A percentile compares a stretch with the other conserved stretches of the same genome.
Evolutionary conservation across 1,139 yeast species (phyloP).

Genomic region (Suhomyces terraborum): DNA sequence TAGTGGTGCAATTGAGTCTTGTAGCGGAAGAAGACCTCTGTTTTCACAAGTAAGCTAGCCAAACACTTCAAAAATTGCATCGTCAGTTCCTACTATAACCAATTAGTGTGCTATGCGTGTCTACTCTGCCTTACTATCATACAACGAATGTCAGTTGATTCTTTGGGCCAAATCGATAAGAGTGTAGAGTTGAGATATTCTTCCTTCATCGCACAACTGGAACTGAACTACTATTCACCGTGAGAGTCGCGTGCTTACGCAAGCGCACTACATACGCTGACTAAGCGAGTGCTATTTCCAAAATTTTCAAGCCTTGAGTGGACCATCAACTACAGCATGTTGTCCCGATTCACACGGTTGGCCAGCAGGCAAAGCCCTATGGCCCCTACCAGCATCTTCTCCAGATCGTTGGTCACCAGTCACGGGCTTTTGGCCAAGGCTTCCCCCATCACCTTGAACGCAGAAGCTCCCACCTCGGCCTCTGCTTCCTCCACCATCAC

Average conservation of each 20-base stretch:
- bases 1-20: too few relatives aligned
- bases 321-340: conserved; percentile 8
- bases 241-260: background rate
- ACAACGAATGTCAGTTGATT: too few relatives aligned
- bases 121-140: too few relatives aligned
- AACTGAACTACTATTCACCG: background rate
- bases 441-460: conserved; percentile 13
- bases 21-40: too few relatives aligned
- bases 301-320: background rate
- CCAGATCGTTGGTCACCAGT: conserved; percentile 9
- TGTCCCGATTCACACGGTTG: conserved; percentile 16
- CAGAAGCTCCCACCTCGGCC: conserved; percentile 5
- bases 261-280: background rate
- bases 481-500: conserved; percentile 6
- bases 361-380: conserved; percentile 12
- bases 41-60: too few relatives aligned
- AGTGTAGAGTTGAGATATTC: too few relatives aligned
- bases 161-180: too few relatives aligned
- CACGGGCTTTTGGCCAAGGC: conserved; percentile 11
- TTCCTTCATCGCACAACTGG: too few relatives aligned
- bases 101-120: too few relatives aligned
- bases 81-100: too few relatives aligned
- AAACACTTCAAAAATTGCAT: too few relatives aligned
- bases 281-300: background rate
- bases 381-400: background rate